Evolutionary conservation across 1,284 basidiomycete species (phyloP).

Genomic region (Lentinus polychrous): DNA sequence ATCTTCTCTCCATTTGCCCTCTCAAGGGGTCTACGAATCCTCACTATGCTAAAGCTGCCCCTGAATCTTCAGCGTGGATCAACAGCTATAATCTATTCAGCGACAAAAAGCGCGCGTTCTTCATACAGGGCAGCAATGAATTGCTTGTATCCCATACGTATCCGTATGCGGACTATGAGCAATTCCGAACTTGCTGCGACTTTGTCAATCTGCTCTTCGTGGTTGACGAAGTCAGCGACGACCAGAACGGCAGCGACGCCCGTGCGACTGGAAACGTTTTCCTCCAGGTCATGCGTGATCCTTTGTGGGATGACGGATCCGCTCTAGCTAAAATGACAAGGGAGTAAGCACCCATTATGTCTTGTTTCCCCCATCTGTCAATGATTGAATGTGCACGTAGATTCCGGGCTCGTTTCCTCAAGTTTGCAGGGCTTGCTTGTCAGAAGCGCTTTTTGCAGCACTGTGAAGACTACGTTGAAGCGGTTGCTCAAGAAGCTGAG

Average conservation of each 20-base stretch:
- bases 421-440: conserved; percentile 36
- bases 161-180: conserved; percentile 51
- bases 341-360: conserved; percentile 26
- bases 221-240: conserved; percentile 64
- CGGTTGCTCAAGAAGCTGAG: conserved; percentile 29
- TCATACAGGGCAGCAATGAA: conserved; percentile 55
- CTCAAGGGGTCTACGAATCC: conserved; percentile 41
- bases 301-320: conserved; percentile 29
- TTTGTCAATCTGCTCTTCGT: conserved; percentile 65
- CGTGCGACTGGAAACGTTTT: conserved; percentile 46
- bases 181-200: conserved; percentile 58
- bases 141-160: conserved; percentile 58
- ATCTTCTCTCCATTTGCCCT: conserved; percentile 45
- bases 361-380: too few relatives aligned
- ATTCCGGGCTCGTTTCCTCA: conserved; percentile 43
- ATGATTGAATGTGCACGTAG: conserved; percentile 29
- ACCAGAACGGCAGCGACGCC: conserved; percentile 50
- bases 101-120: conserved; percentile 53
- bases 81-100: conserved; percentile 54
- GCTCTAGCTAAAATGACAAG: conserved; percentile 28
- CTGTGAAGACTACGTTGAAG: conserved; percentile 29
- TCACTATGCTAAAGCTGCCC: conserved; percentile 46
- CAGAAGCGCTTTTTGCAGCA: conserved; percentile 31
- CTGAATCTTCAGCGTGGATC: conserved; percentile 58
- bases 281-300: conserved; percentile 27